Evolutionary conservation across 352 stramenopile genomes (phyloP).

Genomic region (Globisporangium radiosum): DNA sequence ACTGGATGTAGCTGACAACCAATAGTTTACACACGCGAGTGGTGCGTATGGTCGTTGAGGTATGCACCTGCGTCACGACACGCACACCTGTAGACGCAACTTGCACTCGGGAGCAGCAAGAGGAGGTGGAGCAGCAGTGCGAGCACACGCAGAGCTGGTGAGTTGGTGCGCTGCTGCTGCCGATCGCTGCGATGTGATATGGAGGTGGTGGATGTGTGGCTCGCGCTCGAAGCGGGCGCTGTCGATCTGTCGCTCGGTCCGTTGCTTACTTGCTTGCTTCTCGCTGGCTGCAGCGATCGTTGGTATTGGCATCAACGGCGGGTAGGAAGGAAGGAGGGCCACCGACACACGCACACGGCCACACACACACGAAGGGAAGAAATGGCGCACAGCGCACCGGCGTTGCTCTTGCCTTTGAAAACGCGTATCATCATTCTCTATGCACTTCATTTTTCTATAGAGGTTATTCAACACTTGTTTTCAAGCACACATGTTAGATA

Average conservation of each 20-base stretch:
- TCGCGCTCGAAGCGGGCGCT: not conserved
- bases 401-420: not conserved
- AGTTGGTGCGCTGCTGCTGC: not conserved
- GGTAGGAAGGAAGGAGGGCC: constrained; percentile 1
- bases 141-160: not conserved
- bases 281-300: not conserved
- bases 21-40: not conserved
- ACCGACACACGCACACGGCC: not conserved
- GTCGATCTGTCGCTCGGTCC: not conserved
- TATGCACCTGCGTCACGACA: not conserved
- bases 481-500: no score
- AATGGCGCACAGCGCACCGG: not conserved
- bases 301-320: not conserved
- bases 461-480: no score
- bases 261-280: not conserved
- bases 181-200: not conserved
- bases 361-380: not conserved
- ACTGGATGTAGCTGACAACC: not conserved
- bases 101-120: not conserved
- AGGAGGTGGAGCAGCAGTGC: not conserved
- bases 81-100: not conserved
- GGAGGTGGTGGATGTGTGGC: not conserved
- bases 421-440: no score
- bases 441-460: no score
- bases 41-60: not conserved